Evolutionary conservation across 306 rosid species (phyloP).

Genomic region (Corylus avellana): DNA sequence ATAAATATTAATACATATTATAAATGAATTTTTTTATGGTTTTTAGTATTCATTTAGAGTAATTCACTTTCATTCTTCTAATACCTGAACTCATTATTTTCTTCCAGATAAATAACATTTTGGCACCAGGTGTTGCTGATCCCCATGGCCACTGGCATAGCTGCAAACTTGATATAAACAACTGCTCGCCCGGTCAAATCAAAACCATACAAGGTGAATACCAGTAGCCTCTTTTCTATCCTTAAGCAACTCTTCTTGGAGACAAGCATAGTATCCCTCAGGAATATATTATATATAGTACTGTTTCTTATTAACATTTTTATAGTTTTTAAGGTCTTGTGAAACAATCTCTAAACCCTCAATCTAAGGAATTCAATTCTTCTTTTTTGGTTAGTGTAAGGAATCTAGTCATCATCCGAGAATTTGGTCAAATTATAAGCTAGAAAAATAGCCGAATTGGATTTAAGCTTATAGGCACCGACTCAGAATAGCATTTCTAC

Average conservation of each 20-base stretch:
- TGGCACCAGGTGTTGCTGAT: conserved; percentile 93
- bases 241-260: not conserved
- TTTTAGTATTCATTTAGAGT: not conserved
- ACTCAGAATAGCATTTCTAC: not conserved
- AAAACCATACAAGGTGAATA: conserved; percentile 66
- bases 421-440: not conserved
- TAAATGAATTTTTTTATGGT: conserved; percentile 2
- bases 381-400: not conserved
- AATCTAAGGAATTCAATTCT: too few species aligned
- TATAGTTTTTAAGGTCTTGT: not conserved
- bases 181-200: conserved; percentile 76
- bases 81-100: conserved; percentile 19
- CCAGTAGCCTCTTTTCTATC: not conserved
- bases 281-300: not conserved
- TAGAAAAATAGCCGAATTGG: not conserved
- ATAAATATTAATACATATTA: not conserved
- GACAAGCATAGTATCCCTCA: not conserved
- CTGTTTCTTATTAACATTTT: not conserved
- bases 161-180: conserved; percentile 78
- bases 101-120: conserved; percentile 76
- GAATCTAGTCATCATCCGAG: not conserved
- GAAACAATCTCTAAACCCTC: not conserved
- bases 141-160: conserved; percentile 77
- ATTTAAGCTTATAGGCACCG: conserved; percentile 2
- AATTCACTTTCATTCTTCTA: conserved; percentile 3